Conservation (phyloP, 2,329 filamentous ascomycete genomes). For the Dothistroma pini region DNA sequence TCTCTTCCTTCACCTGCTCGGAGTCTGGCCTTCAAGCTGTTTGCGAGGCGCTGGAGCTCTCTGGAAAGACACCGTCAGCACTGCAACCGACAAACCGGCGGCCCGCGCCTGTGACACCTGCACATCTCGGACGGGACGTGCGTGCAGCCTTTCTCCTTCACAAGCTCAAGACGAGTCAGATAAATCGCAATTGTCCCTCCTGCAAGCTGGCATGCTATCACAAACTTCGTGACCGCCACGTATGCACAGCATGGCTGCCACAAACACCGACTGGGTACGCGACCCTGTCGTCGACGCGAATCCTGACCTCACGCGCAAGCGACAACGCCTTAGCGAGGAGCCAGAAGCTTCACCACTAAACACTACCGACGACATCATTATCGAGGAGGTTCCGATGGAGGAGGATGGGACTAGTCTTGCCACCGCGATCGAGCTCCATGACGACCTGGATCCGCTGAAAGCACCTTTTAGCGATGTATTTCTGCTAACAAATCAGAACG, state of each 20-base stretch:
- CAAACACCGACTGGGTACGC: conserved; percentile 31
- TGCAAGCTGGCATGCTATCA: conserved; percentile 10
- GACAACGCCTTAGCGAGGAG: conserved; percentile 42
- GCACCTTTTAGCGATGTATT: conserved; percentile 19
- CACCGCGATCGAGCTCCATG: conserved; percentile 40
- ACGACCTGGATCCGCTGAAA: conserved; percentile 23
- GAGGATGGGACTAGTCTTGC: conserved; percentile 39
- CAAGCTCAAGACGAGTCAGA: neutral
- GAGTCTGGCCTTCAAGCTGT: neutral
- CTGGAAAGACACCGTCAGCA: neutral
- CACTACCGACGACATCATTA: conserved; percentile 22
- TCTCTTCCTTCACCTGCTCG: neutral
- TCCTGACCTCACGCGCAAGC: conserved; percentile 45
- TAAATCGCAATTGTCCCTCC: conserved; percentile 5
- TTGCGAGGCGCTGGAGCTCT: neutral
- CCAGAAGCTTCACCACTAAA: conserved; percentile 24
- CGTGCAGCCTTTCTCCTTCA: conserved; percentile 2
- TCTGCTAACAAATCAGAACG: conserved; percentile 2
- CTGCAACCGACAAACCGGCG: neutral
- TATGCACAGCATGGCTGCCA: conserved; percentile 12
- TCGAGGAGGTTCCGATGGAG: conserved; percentile 35
- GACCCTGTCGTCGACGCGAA: conserved; percentile 45
- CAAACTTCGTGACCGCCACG: conserved; percentile 19
- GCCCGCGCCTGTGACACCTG: neutral
- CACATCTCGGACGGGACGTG: neutral